Base-by-base conservation (phyloP, 306 rosid genomes). In the Pyrus pyrifolia region DNA sequence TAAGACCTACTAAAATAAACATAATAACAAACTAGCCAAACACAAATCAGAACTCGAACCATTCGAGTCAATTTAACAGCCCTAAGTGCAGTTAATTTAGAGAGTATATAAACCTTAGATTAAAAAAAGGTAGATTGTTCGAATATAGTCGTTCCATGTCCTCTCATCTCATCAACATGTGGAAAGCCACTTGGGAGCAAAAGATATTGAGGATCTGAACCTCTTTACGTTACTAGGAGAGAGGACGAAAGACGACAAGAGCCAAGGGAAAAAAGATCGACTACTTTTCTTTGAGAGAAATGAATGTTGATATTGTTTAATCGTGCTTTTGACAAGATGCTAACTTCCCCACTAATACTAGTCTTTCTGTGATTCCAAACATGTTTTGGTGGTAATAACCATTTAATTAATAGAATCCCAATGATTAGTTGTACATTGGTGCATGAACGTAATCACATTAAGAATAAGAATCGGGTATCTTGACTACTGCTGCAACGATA, bases 381-480 rank as follows among this genome's bases (percentile, higher is more conserved):
- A 27, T 27, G 17, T 12, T 60, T 59, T 73, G 77, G 44, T 73
- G 77, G 44, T 25, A 9, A 35, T 65, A 4, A 30, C 38, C 15
- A 62, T 15, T 53, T 33, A 42, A 59, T 25, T 29, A 45, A 18
- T 42, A 45, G 46, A 74, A 17, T 19, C n/a, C 67, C 45, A 74
- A 74, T 74, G 70, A 74, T 74, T 74, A 74, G 70, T 45, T 61
- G 30, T 2, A 2, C 60, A 61, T 21, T 29, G 78, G 78, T 74
- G 70, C 78, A 62, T 74, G 78, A 74, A 62, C 67, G 29, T 44
- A 62, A 62, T 74, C n/a, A 62, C n/a, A 45, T 61, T 4, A 64
- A 64, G 13, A 64, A 64, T 31, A 62, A 62, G 21, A 33, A 31
- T 31, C 45, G 3, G 3, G 68, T 30, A 4, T 18, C 19, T 64